Evolutionary conservation across 352 stramenopile genomes (phyloP), one percentile per base, ranked within the genome.

Genomic region (Pythium phragmitis): DNA sequence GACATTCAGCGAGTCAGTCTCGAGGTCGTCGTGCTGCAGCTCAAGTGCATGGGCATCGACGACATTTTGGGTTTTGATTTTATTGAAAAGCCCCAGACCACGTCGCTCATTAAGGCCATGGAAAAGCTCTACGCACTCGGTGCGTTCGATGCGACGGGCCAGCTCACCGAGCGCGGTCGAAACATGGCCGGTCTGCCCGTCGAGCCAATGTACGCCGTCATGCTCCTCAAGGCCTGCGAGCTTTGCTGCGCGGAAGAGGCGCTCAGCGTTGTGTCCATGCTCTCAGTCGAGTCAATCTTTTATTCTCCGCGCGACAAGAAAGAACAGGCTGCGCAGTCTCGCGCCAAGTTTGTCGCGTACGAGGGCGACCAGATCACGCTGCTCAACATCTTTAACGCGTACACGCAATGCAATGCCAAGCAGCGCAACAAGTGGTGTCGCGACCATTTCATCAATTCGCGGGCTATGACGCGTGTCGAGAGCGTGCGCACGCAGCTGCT

Each of bases 241-340:
- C 64, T 96, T 17, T 75, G 72, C 7, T 97, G 90, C 60, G 85
- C 79, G 1, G 80, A 94, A 45, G 87, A 96, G 65, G 85, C 87
- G 21, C 70, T 96, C 37, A 96, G 77, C 42, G 85, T 97, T 8
- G 88, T 94, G 16, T 82, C 88, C 14, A 97, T 97, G 90, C 74
- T 96, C 26, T 94, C 80, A 26, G 87, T 96, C 17, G 90, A 97
- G 65, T 92, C 82, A 12, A 92, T 96, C 48, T 97, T 97, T 67
- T 95, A 90, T 59, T 92, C 83, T 28, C 87, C 87, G 41, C 73
- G 81, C 0, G 85, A 95, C 70, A 90, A 91, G 76, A 93, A 95
- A 57, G 81, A 82, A 9, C 80, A 92, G 53, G 87, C 87, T 0
- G 87, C 87, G 30, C 81, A 92, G 59, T 93, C 84, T 1, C 81